A percentile compares a stretch with the other conserved stretches of the same genome.
Conservation (phyloP, 2,329 filamentous ascomycete species). For the Dendrostoma leiphaemia region DNA sequence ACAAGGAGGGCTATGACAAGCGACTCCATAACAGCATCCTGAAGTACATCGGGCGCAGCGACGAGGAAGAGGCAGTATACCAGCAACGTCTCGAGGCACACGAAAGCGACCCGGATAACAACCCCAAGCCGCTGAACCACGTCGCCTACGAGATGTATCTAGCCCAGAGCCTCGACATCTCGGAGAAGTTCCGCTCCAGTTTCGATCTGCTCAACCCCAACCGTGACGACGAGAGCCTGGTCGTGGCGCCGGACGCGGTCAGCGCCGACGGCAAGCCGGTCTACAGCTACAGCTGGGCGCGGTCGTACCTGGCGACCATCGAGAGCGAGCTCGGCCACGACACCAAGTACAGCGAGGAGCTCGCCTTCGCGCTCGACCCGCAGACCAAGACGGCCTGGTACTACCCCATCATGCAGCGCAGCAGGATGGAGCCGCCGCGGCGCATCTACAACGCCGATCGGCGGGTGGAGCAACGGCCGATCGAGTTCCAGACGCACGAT, state of each 20-base stretch:
- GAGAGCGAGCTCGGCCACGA: slow-evolving; percentile 55
- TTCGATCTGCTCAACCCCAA: slow-evolving; percentile 58
- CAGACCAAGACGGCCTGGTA: slow-evolving; percentile 60
- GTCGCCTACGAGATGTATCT: slow-evolving; percentile 70
- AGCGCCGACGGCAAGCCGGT: slow-evolving; percentile 36
- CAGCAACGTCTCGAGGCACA: slow-evolving; percentile 50
- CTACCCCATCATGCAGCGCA: slow-evolving; percentile 66
- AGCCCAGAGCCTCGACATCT: slow-evolving; percentile 44
- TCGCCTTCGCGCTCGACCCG: slow-evolving; percentile 49
- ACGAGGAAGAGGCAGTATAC: slow-evolving; percentile 52
- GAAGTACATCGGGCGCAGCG: slow-evolving; percentile 55
- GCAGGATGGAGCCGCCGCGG: slow-evolving; percentile 60
- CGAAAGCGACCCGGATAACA: slow-evolving; percentile 54
- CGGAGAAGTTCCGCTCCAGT: slow-evolving; percentile 56
- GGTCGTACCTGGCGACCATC: slow-evolving; percentile 63
- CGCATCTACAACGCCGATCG: slow-evolving; percentile 56
- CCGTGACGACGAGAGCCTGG: slow-evolving; percentile 51
- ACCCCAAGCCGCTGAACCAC: slow-evolving; percentile 54
- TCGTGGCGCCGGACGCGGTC: slow-evolving; percentile 49
- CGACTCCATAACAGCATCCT: slow-evolving; percentile 62
- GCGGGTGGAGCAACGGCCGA: slow-evolving; percentile 48
- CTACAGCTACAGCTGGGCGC: slow-evolving; percentile 61
- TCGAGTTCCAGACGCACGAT: slow-evolving; percentile 54
- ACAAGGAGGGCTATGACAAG: slow-evolving; percentile 49
- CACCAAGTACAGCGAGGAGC: slow-evolving; percentile 63